phyloP scores from a whole-genome alignment of 2,329 filamentous ascomycete species.

The Botrytis elliptica region DNA sequence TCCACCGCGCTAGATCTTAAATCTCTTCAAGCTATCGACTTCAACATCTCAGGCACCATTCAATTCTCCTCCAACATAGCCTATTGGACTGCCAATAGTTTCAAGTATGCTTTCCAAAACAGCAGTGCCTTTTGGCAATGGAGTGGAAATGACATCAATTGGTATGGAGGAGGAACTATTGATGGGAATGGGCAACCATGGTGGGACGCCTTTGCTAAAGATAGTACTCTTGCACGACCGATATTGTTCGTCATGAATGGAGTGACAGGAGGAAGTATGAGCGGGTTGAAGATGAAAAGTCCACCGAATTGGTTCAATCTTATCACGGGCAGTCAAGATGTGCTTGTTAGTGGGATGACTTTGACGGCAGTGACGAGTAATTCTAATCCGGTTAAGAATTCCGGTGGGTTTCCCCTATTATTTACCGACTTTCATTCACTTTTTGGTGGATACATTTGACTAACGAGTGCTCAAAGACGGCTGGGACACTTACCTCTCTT shows the following conservation, averaged over 20 bases:
- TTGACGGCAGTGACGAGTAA: constrained; percentile 3
- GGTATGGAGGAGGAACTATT: constrained; percentile 12
- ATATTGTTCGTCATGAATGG: constrained; percentile 20
- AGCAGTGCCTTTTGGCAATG: constrained; percentile 10
- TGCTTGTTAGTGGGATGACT: constrained; percentile 11
- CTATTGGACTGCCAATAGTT: constrained; percentile 1
- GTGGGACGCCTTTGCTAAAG: constrained; percentile 16
- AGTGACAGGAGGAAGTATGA: constrained; percentile 12
- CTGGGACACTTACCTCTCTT: constrained; percentile 20
- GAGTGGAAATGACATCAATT: constrained; percentile 12
- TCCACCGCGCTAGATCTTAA: constrained; percentile 7
- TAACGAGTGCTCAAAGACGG: background rate
- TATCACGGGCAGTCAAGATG: background rate
- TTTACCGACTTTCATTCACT: background rate
- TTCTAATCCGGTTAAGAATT: constrained; percentile 12
- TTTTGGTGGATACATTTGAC: too few relatives aligned
- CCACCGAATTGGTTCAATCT: constrained; percentile 19
- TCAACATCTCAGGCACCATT: constrained; percentile 13
- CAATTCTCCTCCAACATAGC: constrained; percentile 7
- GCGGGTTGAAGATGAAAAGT: constrained; percentile 6
- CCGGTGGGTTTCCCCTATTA: background rate
- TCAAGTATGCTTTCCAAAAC: constrained; percentile 16
- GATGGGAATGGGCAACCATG: constrained; percentile 17
- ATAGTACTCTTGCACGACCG: background rate
- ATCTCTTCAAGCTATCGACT: constrained; percentile 14